Evolutionary conservation across 306 rosid genomes (phyloP), one percentile per base, ranked within the genome.

Genomic region (Astragalus glycyphyllos): DNA sequence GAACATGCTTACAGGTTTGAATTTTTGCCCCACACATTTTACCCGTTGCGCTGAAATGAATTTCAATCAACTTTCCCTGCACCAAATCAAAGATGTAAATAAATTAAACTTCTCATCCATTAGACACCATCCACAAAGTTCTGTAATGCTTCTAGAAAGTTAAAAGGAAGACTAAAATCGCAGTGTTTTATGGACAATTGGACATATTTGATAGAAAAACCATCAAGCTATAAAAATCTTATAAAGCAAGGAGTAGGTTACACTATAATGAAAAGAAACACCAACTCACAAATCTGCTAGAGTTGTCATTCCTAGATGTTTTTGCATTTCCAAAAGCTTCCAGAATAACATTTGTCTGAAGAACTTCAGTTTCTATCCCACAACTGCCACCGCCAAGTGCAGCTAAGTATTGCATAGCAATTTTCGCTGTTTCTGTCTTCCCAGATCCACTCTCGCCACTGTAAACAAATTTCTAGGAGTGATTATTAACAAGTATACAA

Each of bases 401-500:
- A 76, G 90, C 86, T 74, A 95, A 79, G 87, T 95, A 95, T 68
- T 86, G 87, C 89, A 95, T 85, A 17, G 96, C 93, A 86, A 81
- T 47, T 86, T 91, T 95, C 10, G 96, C 96, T 7, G 99, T 89
- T 82, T 89, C 96, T 9, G 97, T 95, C 77, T 95, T 95, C 77
- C 99, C 99, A 34, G 99, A 66, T 79, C 99, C 99, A 80, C 96
- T 95, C 85, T 95, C 99, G 13, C 99, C 99, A 69, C 99, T 95
- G 82, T 26, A 78, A 84, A 58, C 65, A 57, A 66, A 63, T 70
- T 76, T 58, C 20, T 11, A 62, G 38, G 45, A 29, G 54, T n/a
- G 44, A 73, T 50, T 69, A 42, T 46, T 49, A 61, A 37, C 71
- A 67, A 55, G 15, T 26, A 72, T 17, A 68, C 50, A 5, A 17